A percentile compares a stretch with the other conserved stretches of the same genome.
Conservation (phyloP, 2,329 filamentous ascomycete genomes). For the Cryphonectria naterciae region DNA sequence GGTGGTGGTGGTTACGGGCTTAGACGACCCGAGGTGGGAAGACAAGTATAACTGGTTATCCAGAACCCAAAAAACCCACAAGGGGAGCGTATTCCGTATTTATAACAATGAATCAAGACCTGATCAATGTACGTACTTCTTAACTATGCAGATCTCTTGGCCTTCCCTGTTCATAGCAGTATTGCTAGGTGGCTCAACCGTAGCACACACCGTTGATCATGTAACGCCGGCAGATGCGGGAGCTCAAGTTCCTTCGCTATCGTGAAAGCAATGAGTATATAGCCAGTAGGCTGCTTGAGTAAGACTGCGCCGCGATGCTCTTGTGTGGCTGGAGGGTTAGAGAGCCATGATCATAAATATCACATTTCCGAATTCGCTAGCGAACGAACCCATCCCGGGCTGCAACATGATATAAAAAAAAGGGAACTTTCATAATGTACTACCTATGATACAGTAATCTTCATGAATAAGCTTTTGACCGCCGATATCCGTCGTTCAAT, state of each 20-base stretch:
- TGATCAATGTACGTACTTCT: neutral
- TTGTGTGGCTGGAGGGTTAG: neutral
- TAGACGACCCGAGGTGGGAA: neutral
- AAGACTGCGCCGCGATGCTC: neutral
- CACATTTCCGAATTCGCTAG: neutral
- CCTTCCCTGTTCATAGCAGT: neutral
- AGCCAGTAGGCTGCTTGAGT: neutral
- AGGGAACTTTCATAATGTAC: constrained; percentile 23
- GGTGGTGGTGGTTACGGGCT: neutral
- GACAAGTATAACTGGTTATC: neutral
- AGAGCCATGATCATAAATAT: neutral
- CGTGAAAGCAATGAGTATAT: neutral
- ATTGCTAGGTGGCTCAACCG: neutral
- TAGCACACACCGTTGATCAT: neutral
- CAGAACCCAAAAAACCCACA: neutral
- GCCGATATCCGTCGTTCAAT: constrained; percentile 23
- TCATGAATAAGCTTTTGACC: constrained; percentile 22
- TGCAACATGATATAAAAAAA: neutral
- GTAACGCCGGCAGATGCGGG: neutral
- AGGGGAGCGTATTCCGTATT: neutral
- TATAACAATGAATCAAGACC: neutral
- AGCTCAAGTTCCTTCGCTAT: neutral
- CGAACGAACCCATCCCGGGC: neutral
- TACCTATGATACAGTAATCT: constrained; percentile 28
- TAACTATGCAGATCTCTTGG: neutral